Percentiles rank a stretch among this genome's conserved stretches.
These are phyloP conservation scores for Melanomma pulvis-pyrius DNA, from an alignment of 495 filamentous ascomycete genomes.

Conservation along the genomic window DNA sequence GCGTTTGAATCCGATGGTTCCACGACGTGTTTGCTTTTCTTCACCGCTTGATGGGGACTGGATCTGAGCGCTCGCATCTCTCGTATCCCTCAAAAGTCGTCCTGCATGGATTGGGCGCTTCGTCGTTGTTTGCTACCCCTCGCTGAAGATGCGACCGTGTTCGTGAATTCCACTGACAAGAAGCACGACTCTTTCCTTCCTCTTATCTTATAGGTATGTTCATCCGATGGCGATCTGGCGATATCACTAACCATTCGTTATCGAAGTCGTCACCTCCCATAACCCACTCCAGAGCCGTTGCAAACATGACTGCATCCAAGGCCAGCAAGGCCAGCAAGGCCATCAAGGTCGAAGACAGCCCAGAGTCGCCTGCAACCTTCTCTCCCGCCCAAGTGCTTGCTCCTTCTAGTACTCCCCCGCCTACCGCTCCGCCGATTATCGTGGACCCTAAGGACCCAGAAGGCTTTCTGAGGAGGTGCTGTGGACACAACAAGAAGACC, in stretches of 20 bases:
- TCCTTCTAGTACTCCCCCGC: background rate
- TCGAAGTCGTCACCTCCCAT: background rate
- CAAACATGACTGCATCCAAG: background rate
- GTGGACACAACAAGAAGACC: constrained; percentile 32
- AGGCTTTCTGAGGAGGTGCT: constrained; percentile 24
- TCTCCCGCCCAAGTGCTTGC: background rate
- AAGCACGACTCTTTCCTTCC: background rate
- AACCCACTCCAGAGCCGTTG: background rate
- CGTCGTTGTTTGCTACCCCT: background rate
- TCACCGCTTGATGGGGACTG: background rate
- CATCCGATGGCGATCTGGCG: background rate
- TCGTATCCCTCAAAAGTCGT: background rate
- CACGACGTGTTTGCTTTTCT: constrained; percentile 6
- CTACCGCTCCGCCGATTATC: background rate
- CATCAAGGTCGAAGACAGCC: constrained; percentile 34
- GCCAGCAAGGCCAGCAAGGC: background rate
- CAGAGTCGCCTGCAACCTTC: constrained; percentile 1
- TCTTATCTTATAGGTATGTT: background rate
- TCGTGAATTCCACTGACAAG: background rate
- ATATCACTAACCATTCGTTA: background rate
- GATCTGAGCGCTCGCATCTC: background rate
- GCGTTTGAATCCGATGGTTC: background rate
- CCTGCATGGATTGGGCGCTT: background rate
- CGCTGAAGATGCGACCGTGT: background rate
- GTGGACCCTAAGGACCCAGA: constrained; percentile 31